Conservation (phyloP, 345 rosid species). For the Arabidopsis thaliana region TAIR10.1 NC_003074.8:2329001-2329500, state of each 20-base stretch:
- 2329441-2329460: slow-evolving; percentile 75
- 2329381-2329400: slow-evolving; percentile 66
- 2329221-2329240: background rate
- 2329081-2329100: background rate
- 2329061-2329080: background rate
- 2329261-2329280: background rate
- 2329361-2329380: slow-evolving; percentile 66
- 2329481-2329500: slow-evolving; percentile 83
- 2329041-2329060: background rate
- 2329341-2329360: slow-evolving; percentile 65
- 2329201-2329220: background rate
- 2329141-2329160: background rate
- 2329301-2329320: slow-evolving; percentile 29
- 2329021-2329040: slow-evolving; percentile 37
- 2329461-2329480: slow-evolving; percentile 70
- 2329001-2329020: slow-evolving; percentile 37
- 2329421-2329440: slow-evolving; percentile 74
- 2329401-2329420: slow-evolving; percentile 79
- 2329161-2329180: background rate
- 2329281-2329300: background rate
- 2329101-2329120: background rate
- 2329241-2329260: background rate
- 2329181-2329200: background rate
- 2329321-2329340: slow-evolving; percentile 86
- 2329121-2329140: slow-evolving; percentile 1